Conservation (phyloP, 257 asterid species). For the Fraxinus excelsior region DNA sequence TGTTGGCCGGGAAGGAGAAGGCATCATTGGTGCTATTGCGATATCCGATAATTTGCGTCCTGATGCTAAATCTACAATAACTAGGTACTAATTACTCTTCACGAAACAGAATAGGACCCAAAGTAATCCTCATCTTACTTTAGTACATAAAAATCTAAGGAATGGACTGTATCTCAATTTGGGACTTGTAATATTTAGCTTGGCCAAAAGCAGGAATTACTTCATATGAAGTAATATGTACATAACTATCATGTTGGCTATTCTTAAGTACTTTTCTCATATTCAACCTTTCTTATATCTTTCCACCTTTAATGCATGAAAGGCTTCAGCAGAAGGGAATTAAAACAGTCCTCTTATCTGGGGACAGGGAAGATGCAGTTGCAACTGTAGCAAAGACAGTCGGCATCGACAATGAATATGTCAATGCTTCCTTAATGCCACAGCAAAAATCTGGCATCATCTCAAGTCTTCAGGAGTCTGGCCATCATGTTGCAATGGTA, state of each 20-base stretch:
- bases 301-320: constrained; percentile 21
- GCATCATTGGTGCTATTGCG: constrained; percentile 87
- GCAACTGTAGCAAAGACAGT: constrained; percentile 83
- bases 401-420: constrained; percentile 70
- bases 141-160: background rate
- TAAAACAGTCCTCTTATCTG: constrained; percentile 74
- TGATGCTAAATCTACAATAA: constrained; percentile 78
- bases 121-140: background rate
- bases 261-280: background rate
- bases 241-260: background rate
- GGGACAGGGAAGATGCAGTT: constrained; percentile 99
- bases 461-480: constrained; percentile 78
- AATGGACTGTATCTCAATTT: background rate
- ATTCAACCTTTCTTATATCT: constrained; percentile 14
- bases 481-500: constrained; percentile 93
- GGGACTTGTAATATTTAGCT: background rate
- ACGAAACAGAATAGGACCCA: constrained; percentile 3
- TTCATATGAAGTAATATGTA: background rate
- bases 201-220: background rate
- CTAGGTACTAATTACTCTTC: constrained; percentile 48
- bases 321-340: constrained; percentile 91
- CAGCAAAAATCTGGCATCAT: constrained; percentile 76
- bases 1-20: constrained; percentile 96
- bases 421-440: constrained; percentile 79
- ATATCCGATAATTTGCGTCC: constrained; percentile 75